Percentiles rank a stretch among this genome's conserved stretches.
These are phyloP conservation scores for Vaccinium darrowii DNA, from an alignment of 148 eudicot species.

Conservation along the genomic window DNA sequence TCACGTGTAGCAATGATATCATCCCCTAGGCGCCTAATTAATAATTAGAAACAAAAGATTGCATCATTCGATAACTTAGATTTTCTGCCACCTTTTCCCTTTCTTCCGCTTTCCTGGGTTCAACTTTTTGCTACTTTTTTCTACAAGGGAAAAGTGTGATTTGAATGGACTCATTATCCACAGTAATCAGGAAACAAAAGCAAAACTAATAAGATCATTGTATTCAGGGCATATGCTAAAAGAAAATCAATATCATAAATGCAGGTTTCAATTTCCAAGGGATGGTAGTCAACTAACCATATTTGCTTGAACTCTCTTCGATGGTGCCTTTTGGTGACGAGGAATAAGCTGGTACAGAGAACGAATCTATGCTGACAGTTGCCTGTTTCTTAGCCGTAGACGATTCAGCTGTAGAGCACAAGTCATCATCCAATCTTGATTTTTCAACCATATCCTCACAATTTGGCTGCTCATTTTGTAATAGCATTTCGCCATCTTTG, in stretches of 20 bases:
- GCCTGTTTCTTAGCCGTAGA: constrained; percentile 59
- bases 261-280: background rate
- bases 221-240: background rate
- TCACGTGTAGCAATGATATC: background rate
- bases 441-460: constrained; percentile 28
- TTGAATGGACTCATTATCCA: background rate
- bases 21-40: background rate
- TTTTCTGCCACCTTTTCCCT: background rate
- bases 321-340: constrained; percentile 22
- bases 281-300: constrained; percentile 26
- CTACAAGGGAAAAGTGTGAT: background rate
- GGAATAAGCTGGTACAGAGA: constrained; percentile 63
- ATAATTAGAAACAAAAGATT: background rate
- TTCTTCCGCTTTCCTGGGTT: background rate
- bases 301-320: constrained; percentile 32
- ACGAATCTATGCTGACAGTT: constrained; percentile 45
- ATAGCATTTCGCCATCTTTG: constrained; percentile 32
- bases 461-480: constrained; percentile 24
- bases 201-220: background rate
- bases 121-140: too few relatives aligned
- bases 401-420: constrained; percentile 85
- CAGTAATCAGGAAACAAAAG: background rate
- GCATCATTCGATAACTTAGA: background rate
- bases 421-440: constrained; percentile 52
- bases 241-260: background rate